phyloP scores from a whole-genome alignment of 1,284 basidiomycete genomes.

The Cryptococcus hybrid region DNA sequence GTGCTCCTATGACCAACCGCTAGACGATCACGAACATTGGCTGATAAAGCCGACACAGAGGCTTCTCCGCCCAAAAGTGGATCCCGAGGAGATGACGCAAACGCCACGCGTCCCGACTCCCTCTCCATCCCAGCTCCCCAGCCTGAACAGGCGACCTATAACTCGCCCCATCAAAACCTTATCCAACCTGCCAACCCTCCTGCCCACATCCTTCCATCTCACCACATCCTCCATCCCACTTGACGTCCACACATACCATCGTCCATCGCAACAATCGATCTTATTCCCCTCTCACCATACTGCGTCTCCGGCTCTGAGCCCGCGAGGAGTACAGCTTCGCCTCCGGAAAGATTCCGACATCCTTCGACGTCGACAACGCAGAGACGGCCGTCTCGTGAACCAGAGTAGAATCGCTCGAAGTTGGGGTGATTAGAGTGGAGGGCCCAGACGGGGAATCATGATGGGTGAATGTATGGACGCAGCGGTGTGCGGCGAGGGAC shows the following conservation, averaged over 20 bases:
- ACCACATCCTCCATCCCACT: slow-evolving; percentile 75
- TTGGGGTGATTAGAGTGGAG: slow-evolving; percentile 82
- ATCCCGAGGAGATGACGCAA: neutral
- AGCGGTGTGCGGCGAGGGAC: slow-evolving; percentile 85
- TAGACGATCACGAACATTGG: neutral
- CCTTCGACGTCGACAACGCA: slow-evolving; percentile 87
- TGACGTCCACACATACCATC: slow-evolving; percentile 88
- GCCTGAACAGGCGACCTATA: slow-evolving; percentile 6
- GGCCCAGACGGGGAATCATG: slow-evolving; percentile 94
- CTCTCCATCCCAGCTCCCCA: neutral
- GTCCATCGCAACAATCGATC: slow-evolving; percentile 78
- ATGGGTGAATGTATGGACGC: slow-evolving; percentile 93
- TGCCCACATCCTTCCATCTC: slow-evolving; percentile 67
- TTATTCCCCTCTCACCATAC: slow-evolving; percentile 66
- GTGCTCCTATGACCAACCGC: no score
- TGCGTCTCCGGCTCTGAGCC: slow-evolving; percentile 31
- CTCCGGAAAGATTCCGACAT: slow-evolving; percentile 75
- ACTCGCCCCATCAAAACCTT: slow-evolving; percentile 34
- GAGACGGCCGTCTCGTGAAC: slow-evolving; percentile 84
- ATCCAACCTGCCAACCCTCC: slow-evolving; percentile 60
- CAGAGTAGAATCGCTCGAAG: slow-evolving; percentile 92
- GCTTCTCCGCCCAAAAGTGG: neutral
- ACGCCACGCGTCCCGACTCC: neutral
- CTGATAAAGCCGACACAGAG: neutral
- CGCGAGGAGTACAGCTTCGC: slow-evolving; percentile 82